Evolutionary conservation across 139 green algal genomes (phyloP).

Genomic region (Tetratostichococcus sp.): DNA sequence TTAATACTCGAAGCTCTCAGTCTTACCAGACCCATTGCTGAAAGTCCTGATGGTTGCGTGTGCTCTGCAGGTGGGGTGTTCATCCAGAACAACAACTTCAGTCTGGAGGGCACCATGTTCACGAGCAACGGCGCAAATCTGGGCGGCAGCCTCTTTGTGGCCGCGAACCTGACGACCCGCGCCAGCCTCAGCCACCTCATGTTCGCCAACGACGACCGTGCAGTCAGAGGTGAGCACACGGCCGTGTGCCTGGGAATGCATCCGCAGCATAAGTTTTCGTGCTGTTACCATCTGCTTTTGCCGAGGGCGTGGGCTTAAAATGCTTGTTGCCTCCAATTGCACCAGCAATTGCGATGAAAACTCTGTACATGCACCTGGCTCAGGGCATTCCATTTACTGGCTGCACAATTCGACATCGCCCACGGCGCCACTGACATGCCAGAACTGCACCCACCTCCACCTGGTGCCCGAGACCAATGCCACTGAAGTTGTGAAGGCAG

Average conservation of each 20-base stretch:
- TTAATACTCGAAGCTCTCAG: too few species aligned
- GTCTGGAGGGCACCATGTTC: not conserved
- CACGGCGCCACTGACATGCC: not conserved
- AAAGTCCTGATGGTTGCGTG: too few species aligned
- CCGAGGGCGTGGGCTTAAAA: too few species aligned
- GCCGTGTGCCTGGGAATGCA: too few species aligned
- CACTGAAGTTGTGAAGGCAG: not conserved
- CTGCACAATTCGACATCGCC: not conserved
- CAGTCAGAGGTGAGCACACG: not conserved
- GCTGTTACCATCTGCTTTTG: too few species aligned
- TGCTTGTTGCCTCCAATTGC: too few species aligned
- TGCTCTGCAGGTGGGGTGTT: not conserved
- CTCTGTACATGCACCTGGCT: too few species aligned
- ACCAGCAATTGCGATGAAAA: too few species aligned
- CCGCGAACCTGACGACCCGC: not conserved
- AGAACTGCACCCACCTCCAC: not conserved
- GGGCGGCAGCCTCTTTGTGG: not conserved
- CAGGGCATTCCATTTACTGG: not conserved
- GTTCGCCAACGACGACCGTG: not conserved
- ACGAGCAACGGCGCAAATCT: not conserved
- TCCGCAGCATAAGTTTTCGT: too few species aligned
- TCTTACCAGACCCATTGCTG: too few species aligned
- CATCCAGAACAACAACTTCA: not conserved
- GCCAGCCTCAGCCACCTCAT: not conserved
- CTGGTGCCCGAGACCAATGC: not conserved